Evolutionary conservation across 2,329 filamentous ascomycete species (phyloP), one percentile per base, ranked within the genome.

Genomic region (Hymenoscyphus fructigenus): DNA sequence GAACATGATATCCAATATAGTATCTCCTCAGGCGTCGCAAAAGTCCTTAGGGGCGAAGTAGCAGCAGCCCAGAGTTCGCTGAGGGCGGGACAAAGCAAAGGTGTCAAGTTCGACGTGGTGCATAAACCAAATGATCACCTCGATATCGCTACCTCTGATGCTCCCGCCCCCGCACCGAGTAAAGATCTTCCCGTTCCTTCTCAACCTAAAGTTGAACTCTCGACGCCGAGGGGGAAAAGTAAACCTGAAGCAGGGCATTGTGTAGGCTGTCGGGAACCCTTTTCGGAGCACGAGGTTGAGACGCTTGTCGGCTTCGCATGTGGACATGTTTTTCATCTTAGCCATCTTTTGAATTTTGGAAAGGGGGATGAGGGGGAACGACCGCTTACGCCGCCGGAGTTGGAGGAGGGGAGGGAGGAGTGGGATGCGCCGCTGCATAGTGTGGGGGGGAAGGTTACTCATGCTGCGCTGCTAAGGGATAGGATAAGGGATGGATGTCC

Each of bases 1-100:
- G 95, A 99, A 77, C 93, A 97, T 75, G 95, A 98, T 75, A 91
- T 99, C 56, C 95, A 98, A 78, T 88, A 91, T 75, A 95, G 91
- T 71, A 97, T 99, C 75, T 94, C 91, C 69, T 89, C 90, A 55
- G 95, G 95, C 0, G 95, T 96, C 3, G 93, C 95, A 0, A 87
- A 87, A 62, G 93, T 98, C 0, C 81, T 98, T 53, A 84, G 91
- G 60, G 92, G 93, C 64, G 95, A 99, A 78, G 94, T 99, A 0
- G 89, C 90, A 0, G 83, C 85, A 4, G 92, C 91, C 0, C 96
- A 98, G 85, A 89, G 89, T 60, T 88, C 87, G 3, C 81, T 98
- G 23, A 87, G 94, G 0, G 86, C 83, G 15, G 93, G 94, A 0
- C 91, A 96, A 75, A 88, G 89, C 60, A 90, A 88, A 69, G 95